Evolutionary conservation across 306 rosid species (phyloP).

Genomic region (Lotus japonicus): DNA sequence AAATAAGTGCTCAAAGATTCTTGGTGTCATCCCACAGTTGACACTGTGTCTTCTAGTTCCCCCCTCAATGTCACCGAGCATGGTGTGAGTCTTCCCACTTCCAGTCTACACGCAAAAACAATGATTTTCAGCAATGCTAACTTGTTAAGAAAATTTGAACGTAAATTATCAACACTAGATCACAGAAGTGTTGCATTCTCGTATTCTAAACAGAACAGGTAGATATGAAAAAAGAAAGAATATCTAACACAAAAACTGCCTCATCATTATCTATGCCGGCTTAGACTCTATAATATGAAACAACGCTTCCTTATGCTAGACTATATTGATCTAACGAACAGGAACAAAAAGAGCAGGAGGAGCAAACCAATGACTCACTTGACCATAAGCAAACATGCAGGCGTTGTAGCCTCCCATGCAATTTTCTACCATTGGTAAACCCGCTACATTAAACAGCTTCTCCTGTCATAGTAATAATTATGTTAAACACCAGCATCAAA

Average conservation of each 20-base stretch:
- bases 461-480: conserved; percentile 49
- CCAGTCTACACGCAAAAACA: conserved; percentile 59
- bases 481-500: conserved; percentile 16
- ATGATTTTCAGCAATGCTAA: background rate
- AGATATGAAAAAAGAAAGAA: background rate
- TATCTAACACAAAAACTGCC: background rate
- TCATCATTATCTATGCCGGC: background rate
- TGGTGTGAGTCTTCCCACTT: conserved; percentile 98
- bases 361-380: conserved; percentile 51
- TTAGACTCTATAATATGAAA: background rate
- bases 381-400: conserved; percentile 99
- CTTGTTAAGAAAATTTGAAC: background rate
- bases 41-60: conserved; percentile 96
- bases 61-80: conserved; percentile 98
- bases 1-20: conserved; percentile 89
- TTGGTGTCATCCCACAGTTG: conserved; percentile 97
- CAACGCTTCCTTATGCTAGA: background rate
- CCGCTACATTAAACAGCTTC: conserved; percentile 85
- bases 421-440: conserved; percentile 93
- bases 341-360: background rate
- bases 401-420: conserved; percentile 96
- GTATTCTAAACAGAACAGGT: background rate
- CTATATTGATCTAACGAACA: background rate
- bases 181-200: background rate
- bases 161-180: background rate